Conservation (phyloP, 108 stramenopile species). For the Nitzschia palea region DNA sequence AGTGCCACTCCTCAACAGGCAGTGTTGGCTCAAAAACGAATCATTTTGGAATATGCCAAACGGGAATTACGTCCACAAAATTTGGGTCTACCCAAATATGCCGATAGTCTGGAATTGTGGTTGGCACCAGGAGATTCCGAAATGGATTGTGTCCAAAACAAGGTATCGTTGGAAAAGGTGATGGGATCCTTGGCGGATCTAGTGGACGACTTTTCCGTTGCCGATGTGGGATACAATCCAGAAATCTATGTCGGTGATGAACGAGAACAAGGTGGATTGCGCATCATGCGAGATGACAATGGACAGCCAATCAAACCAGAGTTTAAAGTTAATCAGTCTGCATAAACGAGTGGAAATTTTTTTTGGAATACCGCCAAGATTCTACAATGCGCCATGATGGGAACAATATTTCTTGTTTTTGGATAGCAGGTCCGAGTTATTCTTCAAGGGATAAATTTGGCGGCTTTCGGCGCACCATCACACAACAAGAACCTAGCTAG, state of each 20-base stretch:
- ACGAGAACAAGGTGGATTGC: slow-evolving; percentile 66
- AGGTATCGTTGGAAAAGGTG: slow-evolving; percentile 52
- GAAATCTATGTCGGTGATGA: slow-evolving; percentile 89
- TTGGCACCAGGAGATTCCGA: slow-evolving; percentile 80
- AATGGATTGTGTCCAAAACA: slow-evolving; percentile 84
- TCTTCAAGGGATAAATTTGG: too few relatives aligned
- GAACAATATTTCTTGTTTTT: too few relatives aligned
- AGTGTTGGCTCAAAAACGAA: slow-evolving; percentile 70
- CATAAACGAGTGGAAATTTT: slow-evolving; percentile 25
- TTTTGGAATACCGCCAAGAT: too few relatives aligned
- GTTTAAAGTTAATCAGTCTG: slow-evolving; percentile 64
- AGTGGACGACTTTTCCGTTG: slow-evolving; percentile 49
- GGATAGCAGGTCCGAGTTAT: too few relatives aligned
- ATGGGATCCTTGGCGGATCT: slow-evolving; percentile 55
- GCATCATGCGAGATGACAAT: slow-evolving; percentile 58
- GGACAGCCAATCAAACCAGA: slow-evolving; percentile 70
- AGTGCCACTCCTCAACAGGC: slow-evolving; percentile 37
- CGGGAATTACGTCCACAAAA: slow-evolving; percentile 75
- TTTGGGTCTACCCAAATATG: slow-evolving; percentile 64
- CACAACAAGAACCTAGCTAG: too few relatives aligned
- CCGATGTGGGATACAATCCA: slow-evolving; percentile 75
- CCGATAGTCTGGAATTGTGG: slow-evolving; percentile 65
- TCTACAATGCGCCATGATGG: too few relatives aligned
- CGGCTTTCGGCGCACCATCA: too few relatives aligned
- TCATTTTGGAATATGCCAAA: slow-evolving; percentile 82